Percentiles rank a stretch among this genome's conserved stretches.
Evolutionary conservation across 1,284 basidiomycete genomes (phyloP).

Genomic region (Cryptococcus sp.): DNA sequence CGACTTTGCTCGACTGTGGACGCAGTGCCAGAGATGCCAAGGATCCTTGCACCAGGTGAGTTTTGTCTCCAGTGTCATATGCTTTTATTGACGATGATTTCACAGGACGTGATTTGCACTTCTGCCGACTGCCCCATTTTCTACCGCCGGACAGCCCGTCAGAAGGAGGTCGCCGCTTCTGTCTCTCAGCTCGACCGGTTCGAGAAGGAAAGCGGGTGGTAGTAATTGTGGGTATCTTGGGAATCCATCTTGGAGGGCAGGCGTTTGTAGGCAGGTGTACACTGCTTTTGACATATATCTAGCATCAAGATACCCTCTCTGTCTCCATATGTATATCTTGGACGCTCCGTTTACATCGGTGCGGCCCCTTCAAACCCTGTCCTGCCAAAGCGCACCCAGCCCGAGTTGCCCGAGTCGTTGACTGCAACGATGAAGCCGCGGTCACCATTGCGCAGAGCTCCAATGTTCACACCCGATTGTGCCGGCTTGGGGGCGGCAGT

Average conservation of each 20-base stretch:
- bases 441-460: conserved; percentile 76
- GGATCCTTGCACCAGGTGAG: conserved; percentile 86
- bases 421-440: conserved; percentile 81
- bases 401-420: conserved; percentile 83
- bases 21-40: conserved; percentile 93
- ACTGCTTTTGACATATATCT: conserved; percentile 3
- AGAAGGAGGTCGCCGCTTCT: conserved; percentile 89
- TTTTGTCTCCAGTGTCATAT: background rate
- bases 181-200: conserved; percentile 75
- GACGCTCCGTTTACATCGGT: conserved; percentile 51
- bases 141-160: conserved; percentile 94
- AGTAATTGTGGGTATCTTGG: background rate
- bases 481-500: background rate
- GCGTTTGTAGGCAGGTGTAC: background rate
- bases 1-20: conserved; percentile 90
- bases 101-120: conserved; percentile 87
- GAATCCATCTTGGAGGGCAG: background rate
- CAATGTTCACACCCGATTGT: conserved; percentile 56
- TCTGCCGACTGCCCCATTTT: conserved; percentile 98
- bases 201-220: conserved; percentile 54
- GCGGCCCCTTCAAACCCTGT: conserved; percentile 79
- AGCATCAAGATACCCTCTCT: conserved; percentile 7
- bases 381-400: conserved; percentile 84
- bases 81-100: background rate
- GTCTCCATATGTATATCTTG: conserved; percentile 2